Evolutionary conservation across 2,329 filamentous ascomycete genomes (phyloP).

Genomic region (Pseudogymnoascus sp.): DNA sequence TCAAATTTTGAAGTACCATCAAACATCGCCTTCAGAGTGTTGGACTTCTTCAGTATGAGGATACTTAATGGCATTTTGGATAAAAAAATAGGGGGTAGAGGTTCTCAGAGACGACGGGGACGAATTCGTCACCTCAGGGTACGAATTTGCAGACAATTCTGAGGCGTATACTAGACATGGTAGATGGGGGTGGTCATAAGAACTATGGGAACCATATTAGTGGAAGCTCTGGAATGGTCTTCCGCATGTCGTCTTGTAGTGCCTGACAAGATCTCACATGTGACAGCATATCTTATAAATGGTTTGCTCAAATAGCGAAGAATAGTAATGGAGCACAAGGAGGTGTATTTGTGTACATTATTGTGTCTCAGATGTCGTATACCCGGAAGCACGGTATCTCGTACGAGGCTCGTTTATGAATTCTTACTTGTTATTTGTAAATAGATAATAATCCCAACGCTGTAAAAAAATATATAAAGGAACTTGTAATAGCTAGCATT

Average conservation of each 20-base stretch:
- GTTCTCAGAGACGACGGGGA: neutral
- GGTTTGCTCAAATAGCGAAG: neutral
- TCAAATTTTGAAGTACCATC: neutral
- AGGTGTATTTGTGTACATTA: neutral
- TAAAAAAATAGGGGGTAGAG: neutral
- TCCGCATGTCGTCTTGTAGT: neutral
- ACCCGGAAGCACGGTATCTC: neutral
- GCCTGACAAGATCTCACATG: neutral
- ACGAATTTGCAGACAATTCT: neutral
- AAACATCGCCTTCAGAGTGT: neutral
- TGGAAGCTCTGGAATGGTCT: neutral
- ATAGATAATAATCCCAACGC: neutral
- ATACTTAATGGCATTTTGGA: slow-evolving; percentile 7
- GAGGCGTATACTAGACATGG: neutral
- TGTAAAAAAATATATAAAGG: neutral
- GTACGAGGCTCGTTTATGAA: neutral
- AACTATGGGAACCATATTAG: neutral
- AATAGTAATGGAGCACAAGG: neutral
- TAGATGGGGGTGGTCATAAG: neutral
- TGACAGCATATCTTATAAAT: neutral
- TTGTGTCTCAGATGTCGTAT: neutral
- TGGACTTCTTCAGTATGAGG: neutral
- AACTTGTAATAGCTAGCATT: neutral
- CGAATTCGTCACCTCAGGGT: no score
- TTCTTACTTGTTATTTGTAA: neutral